Evolutionary conservation across 2,329 filamentous ascomycete genomes (phyloP).

Genomic region (Alternaria triticimaculans): DNA sequence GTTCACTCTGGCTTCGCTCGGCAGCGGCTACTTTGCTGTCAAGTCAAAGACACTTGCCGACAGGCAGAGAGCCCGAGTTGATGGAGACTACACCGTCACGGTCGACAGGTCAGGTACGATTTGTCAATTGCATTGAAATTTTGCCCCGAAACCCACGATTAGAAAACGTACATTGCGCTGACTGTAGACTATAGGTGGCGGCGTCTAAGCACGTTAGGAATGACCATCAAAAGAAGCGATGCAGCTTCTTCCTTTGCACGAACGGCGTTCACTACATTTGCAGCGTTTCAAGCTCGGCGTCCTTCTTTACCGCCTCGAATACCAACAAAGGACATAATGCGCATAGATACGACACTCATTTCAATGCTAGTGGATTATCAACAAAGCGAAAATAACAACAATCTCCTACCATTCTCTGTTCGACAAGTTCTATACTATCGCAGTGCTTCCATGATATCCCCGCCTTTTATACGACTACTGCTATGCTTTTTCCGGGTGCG

Average conservation of each 20-base stretch:
- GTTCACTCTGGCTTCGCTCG: constrained; percentile 40
- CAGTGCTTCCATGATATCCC: background rate
- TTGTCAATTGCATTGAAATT: background rate
- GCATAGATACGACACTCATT: background rate
- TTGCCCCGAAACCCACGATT: background rate
- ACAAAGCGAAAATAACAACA: background rate
- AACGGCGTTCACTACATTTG: background rate
- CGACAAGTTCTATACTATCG: background rate
- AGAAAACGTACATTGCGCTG: background rate
- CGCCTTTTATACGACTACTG: background rate
- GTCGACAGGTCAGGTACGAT: constrained; percentile 45
- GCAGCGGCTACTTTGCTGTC: constrained; percentile 41
- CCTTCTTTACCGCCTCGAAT: background rate
- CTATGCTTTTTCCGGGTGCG: background rate
- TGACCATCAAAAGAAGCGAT: background rate
- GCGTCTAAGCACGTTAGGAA: constrained; percentile 2
- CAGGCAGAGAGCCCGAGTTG: constrained; percentile 36
- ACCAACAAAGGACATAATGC: background rate
- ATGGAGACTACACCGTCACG: constrained; percentile 45
- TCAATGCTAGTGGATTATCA: background rate
- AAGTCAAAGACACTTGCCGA: constrained; percentile 38
- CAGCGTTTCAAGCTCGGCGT: background rate
- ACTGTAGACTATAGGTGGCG: constrained; percentile 7
- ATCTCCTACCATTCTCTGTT: background rate
- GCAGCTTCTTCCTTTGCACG: background rate